Evolutionary conservation across 1,284 basidiomycete species (phyloP).

Genomic region (Sphaerobolus stellatus): DNA sequence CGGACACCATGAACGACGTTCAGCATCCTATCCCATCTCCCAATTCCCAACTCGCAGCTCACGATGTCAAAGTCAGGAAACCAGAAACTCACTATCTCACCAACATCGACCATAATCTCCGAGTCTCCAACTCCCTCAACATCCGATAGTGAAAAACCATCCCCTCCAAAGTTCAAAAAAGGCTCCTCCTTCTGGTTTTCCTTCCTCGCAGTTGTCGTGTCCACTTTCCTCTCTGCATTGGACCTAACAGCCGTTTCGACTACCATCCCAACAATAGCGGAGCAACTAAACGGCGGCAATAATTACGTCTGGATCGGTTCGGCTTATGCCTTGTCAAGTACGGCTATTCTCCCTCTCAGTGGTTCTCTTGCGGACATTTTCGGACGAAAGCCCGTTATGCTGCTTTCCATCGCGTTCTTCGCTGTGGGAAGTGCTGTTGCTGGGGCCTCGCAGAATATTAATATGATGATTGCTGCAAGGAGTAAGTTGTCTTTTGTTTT

Average conservation of each 20-base stretch:
- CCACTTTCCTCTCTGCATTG: constrained; percentile 29
- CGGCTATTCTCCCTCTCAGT: constrained; percentile 32
- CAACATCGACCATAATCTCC: neutral
- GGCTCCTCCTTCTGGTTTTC: constrained; percentile 24
- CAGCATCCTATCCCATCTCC: too few relatives aligned
- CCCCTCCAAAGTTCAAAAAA: constrained; percentile 8
- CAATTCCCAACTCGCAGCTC: too few relatives aligned
- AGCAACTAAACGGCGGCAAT: constrained; percentile 14
- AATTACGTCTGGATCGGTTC: constrained; percentile 37
- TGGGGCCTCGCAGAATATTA: constrained; percentile 37
- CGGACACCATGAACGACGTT: too few relatives aligned
- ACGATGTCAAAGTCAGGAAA: too few relatives aligned
- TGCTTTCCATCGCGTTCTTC: constrained; percentile 33
- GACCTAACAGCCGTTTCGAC: constrained; percentile 33
- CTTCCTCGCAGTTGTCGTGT: constrained; percentile 21
- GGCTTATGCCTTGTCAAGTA: constrained; percentile 36
- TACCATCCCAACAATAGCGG: constrained; percentile 28
- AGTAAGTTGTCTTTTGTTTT: neutral
- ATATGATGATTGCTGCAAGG: constrained; percentile 38
- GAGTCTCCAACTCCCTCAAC: neutral
- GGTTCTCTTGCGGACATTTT: constrained; percentile 35
- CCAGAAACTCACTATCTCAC: too few relatives aligned
- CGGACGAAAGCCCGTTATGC: constrained; percentile 35
- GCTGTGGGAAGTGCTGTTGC: constrained; percentile 40
- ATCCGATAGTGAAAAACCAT: neutral